Conservation (phyloP, 1,139 yeast genomes). For the Wickerhamomyces sp. region DNA sequence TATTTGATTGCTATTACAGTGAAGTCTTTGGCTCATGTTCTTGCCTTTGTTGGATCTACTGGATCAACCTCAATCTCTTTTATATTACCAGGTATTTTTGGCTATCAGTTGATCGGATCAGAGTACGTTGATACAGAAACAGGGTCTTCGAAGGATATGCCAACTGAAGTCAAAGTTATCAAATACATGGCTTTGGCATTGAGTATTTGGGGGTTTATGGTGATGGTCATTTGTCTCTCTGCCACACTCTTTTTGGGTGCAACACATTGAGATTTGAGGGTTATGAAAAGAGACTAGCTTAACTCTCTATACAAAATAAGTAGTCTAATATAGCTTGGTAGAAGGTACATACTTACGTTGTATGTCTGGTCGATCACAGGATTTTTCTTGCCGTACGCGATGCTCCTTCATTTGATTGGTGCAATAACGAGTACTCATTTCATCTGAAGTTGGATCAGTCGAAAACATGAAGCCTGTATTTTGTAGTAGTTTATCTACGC, state of each 20-base stretch:
- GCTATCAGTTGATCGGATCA: conserved; percentile 58
- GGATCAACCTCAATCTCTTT: conserved; percentile 94
- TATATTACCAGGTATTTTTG: conserved; percentile 88
- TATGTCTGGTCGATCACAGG: too few species aligned
- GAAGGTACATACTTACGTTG: too few species aligned
- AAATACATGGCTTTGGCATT: conserved; percentile 58
- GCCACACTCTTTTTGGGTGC: conserved; percentile 69
- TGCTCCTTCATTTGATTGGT: too few species aligned
- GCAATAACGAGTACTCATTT: too few species aligned
- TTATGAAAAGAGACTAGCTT: too few species aligned
- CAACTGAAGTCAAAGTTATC: conserved; percentile 37
- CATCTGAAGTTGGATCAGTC: too few species aligned
- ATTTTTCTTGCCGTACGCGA: too few species aligned
- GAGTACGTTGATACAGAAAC: conserved; percentile 33
- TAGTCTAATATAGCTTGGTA: too few species aligned
- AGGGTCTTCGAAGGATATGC: conserved; percentile 27
- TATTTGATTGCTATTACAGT: conserved; percentile 75
- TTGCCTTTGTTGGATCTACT: conserved; percentile 92
- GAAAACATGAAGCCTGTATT: too few species aligned
- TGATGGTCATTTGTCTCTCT: conserved; percentile 73
- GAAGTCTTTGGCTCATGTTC: conserved; percentile 73
- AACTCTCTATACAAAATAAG: too few species aligned
- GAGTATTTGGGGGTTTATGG: conserved; percentile 69
- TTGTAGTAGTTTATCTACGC: too few species aligned
- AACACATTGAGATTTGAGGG: conserved; percentile 22